These are phyloP conservation scores for Neurospora sp. DNA, from an alignment of 2,329 filamentous ascomycete genomes.

Conservation along the genomic window DNA sequence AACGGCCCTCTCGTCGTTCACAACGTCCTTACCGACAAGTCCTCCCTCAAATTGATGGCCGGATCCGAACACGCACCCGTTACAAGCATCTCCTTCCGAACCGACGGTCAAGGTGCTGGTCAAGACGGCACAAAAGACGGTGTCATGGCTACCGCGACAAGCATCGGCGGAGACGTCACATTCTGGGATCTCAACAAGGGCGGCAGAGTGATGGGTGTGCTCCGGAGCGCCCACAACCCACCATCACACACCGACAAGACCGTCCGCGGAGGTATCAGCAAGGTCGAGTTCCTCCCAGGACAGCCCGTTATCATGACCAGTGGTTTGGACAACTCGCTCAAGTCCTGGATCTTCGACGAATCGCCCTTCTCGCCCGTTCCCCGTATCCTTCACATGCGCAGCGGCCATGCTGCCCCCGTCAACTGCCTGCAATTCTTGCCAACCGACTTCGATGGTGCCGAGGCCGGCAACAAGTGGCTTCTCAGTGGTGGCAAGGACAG, in stretches of 20 bases:
- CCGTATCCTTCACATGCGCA: conserved; percentile 72
- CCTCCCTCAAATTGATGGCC: conserved; percentile 58
- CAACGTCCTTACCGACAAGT: conserved; percentile 69
- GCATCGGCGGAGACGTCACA: conserved; percentile 73
- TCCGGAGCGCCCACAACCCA: conserved; percentile 81
- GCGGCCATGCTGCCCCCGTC: conserved; percentile 80
- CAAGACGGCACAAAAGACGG: conserved; percentile 76
- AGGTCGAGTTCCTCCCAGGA: conserved; percentile 77
- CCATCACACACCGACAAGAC: conserved; percentile 43
- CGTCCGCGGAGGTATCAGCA: conserved; percentile 72
- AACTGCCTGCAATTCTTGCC: conserved; percentile 78
- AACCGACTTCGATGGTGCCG: conserved; percentile 78
- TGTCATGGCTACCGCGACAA: conserved; percentile 86
- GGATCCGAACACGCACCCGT: conserved; percentile 56
- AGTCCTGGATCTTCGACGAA: conserved; percentile 94
- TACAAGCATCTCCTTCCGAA: conserved; percentile 80
- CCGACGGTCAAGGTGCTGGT: conserved; percentile 78
- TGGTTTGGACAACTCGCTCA: conserved; percentile 85
- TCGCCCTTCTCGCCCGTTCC: conserved; percentile 81
- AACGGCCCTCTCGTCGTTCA: conserved; percentile 70
- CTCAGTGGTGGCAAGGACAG: conserved; percentile 82
- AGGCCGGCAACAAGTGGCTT: conserved; percentile 86
- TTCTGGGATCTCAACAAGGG: conserved; percentile 94
- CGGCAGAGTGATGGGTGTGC: conserved; percentile 73
- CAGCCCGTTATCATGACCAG: conserved; percentile 87